Evolutionary conservation across 2,329 filamentous ascomycete genomes (phyloP), one percentile per base, ranked within the genome.

Genomic region (Ascochyta rabiei): DNA sequence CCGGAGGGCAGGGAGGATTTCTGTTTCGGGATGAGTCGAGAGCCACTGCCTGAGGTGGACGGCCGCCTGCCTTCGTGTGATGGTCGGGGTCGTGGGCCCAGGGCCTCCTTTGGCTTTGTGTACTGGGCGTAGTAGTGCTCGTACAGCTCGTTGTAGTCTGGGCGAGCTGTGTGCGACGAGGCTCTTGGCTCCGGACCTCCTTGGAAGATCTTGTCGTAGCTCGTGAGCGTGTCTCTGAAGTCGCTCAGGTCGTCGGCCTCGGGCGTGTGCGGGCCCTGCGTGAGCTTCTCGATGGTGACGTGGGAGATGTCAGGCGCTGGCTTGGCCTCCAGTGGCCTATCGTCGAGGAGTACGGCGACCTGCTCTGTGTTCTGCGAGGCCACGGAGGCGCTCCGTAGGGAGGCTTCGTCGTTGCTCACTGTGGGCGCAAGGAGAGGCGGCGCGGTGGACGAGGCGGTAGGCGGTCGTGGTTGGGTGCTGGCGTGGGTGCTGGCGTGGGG

Each of bases 61-160:
- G 84, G 82, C 41, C 87, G 83, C 53, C 85, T 81, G 61, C 83
- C 79, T 58, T 91, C 88, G 37, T 87, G 71, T 2, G 91, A 93
- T 23, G 92, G 92, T 40, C 93, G 85, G 9, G 93, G 93, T 47
- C 95, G 84, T 4, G 95, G 93, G 1, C 88, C 95, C 38, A 96
- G 84, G 76, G 96, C 97, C 51, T 96, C 87, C 73, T 96, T 97
- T 38, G 88, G 89, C 68, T 90, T 91, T 63, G 76, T 91, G 64
- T 78, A 80, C 39, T 78, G 72, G 19, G 78, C 79, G 62, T 82
- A 79, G 48, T 80, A 80, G 56, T 76, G 75, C 49, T 76, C 76
- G 60, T 79, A 79, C 13, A 77, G 67, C 50, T 81, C 76, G 38
- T 72, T 62, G 40, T 71, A 67, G 47, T 68, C 69, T 35, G 75